Percentiles rank a stretch among this genome's conserved stretches.
phyloP scores from a whole-genome alignment of 164 flowering plant species.

The Berberis thunbergii region DNA sequence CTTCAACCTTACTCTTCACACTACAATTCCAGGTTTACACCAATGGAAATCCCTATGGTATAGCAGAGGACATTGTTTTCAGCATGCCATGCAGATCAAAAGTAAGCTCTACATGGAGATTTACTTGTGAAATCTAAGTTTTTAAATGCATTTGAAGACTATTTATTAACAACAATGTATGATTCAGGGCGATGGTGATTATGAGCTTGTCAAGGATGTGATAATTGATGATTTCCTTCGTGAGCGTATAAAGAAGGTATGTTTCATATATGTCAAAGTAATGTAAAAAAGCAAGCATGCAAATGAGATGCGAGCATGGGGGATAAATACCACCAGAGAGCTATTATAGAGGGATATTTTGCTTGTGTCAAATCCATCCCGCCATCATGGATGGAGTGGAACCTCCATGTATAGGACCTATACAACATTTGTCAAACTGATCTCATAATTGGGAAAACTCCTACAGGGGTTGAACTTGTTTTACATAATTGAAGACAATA shows the following conservation, averaged over 20 bases:
- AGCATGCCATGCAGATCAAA: conserved; percentile 99
- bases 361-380: no score
- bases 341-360: no score
- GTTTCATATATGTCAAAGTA: not conserved
- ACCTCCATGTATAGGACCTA: no score
- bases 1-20: conserved; percentile 7
- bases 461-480: no score
- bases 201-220: conserved; percentile 79
- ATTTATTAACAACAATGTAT: not conserved
- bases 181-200: conserved; percentile 84
- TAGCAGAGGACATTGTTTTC: conserved; percentile 86
- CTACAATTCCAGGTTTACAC: conserved; percentile 67
- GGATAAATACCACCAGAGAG: no score
- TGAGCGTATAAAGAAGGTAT: conserved; percentile 62
- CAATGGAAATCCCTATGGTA: conserved; percentile 90
- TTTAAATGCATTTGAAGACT: not conserved
- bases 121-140: not conserved
- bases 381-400: no score
- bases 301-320: no score
- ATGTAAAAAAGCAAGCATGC: not conserved
- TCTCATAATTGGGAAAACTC: no score
- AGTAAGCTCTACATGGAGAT: conserved; percentile 24
- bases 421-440: no score
- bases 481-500: no score
- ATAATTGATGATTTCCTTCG: conserved; percentile 75